These are phyloP conservation scores for Mycena amicta DNA, from an alignment of 768 basidiomycete species.

Conservation along the genomic window DNA sequence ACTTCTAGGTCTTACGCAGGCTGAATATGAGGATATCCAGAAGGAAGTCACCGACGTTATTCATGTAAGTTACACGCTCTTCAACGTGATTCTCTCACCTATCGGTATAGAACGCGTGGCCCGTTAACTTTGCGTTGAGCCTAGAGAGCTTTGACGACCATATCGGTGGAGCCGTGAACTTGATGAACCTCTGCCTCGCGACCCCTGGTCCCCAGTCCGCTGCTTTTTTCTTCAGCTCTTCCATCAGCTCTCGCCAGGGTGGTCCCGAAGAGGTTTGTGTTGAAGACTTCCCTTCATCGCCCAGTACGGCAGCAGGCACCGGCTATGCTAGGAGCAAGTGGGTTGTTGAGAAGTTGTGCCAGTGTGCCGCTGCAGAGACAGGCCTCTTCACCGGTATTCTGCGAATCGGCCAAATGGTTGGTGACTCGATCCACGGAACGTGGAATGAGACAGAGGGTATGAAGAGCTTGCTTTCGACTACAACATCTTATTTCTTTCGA, in stretches of 20 bases:
- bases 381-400: constrained; percentile 37
- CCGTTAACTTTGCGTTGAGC: constrained; percentile 55
- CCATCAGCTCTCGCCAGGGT: constrained; percentile 41
- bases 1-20: constrained; percentile 42
- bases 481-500: background rate
- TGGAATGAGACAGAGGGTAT: constrained; percentile 56
- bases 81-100: background rate
- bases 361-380: constrained; percentile 38
- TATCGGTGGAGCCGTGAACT: constrained; percentile 50
- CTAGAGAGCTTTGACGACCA: constrained; percentile 43
- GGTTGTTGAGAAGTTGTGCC: constrained; percentile 55
- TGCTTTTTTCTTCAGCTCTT: too few relatives aligned
- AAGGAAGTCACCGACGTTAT: constrained; percentile 45
- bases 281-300: constrained; percentile 37
- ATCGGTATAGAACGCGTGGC: constrained; percentile 51
- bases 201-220: constrained; percentile 36
- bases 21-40: constrained; percentile 39
- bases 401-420: constrained; percentile 60
- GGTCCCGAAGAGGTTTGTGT: constrained; percentile 30
- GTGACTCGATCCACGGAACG: constrained; percentile 48
- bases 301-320: constrained; percentile 37
- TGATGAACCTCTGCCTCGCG: constrained; percentile 49
- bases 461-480: background rate
- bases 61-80: constrained; percentile 34
- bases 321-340: constrained; percentile 49